Percentiles rank a stretch among this genome's conserved stretches.
Conservation (phyloP, 2,329 filamentous ascomycete species). For the Westerdykella sp. region DNA sequence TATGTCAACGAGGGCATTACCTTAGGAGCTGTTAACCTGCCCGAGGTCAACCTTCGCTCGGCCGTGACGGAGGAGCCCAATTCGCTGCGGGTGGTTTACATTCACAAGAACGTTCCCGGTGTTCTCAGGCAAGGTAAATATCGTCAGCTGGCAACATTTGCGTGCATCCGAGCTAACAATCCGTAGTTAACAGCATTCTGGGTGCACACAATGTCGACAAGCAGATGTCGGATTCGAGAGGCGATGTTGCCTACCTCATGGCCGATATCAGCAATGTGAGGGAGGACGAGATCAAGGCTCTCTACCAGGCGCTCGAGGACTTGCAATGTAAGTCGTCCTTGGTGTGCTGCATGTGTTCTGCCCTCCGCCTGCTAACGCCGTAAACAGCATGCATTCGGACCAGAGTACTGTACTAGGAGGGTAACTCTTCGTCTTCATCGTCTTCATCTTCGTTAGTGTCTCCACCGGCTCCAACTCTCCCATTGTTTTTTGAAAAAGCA, state of each 20-base stretch:
- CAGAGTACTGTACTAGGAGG: constrained; percentile 42
- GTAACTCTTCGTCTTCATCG: background rate
- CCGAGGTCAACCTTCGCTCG: constrained; percentile 87
- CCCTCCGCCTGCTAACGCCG: constrained; percentile 6
- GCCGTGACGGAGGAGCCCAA: constrained; percentile 83
- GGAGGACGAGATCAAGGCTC: constrained; percentile 72
- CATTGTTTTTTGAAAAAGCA: background rate
- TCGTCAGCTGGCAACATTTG: too few relatives aligned
- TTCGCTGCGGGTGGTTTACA: constrained; percentile 89
- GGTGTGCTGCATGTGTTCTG: background rate
- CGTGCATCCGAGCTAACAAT: too few relatives aligned
- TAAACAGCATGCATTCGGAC: constrained; percentile 40
- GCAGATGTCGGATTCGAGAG: constrained; percentile 93
- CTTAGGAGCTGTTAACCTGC: constrained; percentile 88
- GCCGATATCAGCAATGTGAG: constrained; percentile 90
- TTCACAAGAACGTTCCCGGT: constrained; percentile 94
- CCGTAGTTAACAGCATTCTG: constrained; percentile 81
- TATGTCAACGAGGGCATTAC: constrained; percentile 97
- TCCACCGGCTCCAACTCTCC: too few relatives aligned
- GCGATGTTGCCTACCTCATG: constrained; percentile 94
- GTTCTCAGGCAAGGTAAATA: constrained; percentile 71
- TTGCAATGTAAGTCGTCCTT: constrained; percentile 60
- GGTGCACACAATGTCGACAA: constrained; percentile 97
- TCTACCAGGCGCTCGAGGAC: constrained; percentile 75
- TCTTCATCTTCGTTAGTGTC: background rate